Evolutionary conservation across 768 basidiomycete genomes (phyloP).

Genomic region (Rickenella mellea): DNA sequence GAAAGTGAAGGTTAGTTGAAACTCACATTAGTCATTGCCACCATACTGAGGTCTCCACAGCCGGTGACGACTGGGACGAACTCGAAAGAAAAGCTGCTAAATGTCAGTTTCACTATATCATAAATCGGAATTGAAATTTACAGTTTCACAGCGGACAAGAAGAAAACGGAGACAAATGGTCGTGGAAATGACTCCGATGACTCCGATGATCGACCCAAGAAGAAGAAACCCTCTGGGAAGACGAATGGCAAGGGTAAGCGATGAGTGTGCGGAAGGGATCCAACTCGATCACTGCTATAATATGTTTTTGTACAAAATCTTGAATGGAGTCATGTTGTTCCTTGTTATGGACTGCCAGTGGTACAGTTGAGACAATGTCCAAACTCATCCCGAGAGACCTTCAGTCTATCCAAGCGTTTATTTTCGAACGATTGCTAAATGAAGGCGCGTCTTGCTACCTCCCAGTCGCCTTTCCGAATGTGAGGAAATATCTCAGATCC

Average conservation of each 20-base stretch:
- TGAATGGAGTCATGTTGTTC: not conserved
- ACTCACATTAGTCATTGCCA: not conserved
- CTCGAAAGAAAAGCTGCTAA: conserved; percentile 86
- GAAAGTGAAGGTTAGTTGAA: conserved; percentile 47
- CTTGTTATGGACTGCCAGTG: not conserved
- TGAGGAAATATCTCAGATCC: conserved; percentile 33
- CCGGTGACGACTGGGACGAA: conserved; percentile 94
- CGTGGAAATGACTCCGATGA: conserved; percentile 27
- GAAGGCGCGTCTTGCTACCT: conserved; percentile 25
- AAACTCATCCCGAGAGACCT: too few relatives aligned
- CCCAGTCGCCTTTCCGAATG: not conserved
- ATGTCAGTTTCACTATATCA: conserved; percentile 33
- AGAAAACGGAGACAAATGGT: conserved; percentile 24
- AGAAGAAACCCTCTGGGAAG: conserved; percentile 23
- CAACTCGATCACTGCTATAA: too few relatives aligned
- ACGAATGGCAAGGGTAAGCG: conserved; percentile 14
- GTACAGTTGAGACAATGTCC: too few relatives aligned
- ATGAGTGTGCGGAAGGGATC: too few relatives aligned
- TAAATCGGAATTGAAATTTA: not conserved
- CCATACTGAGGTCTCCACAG: conserved; percentile 10
- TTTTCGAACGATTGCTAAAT: conserved; percentile 45
- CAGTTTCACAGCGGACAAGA: conserved; percentile 33
- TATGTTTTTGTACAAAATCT: too few relatives aligned
- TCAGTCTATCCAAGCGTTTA: too few relatives aligned
- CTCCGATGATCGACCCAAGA: conserved; percentile 29